These are phyloP conservation scores for Candida labiduridarum DNA, from an alignment of 1,139 yeast species.

Conservation along the genomic window DNA sequence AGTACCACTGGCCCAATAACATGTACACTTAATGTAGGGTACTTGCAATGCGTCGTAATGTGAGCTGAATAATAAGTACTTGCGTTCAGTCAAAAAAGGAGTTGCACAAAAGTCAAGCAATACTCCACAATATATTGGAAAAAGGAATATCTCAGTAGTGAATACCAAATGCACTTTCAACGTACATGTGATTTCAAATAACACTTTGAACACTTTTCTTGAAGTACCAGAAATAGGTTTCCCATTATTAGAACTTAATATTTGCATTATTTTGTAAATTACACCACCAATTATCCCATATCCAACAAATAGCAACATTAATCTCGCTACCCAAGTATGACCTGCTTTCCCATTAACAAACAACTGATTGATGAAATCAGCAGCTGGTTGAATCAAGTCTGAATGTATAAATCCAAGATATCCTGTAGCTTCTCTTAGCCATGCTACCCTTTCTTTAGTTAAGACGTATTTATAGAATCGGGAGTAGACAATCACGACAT, in stretches of 20 bases:
- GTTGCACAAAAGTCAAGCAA: constrained; percentile 71
- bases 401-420: background rate
- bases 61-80: constrained; percentile 29
- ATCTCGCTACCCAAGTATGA: constrained; percentile 37
- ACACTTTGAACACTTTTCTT: constrained; percentile 50
- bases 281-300: constrained; percentile 34
- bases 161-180: constrained; percentile 76
- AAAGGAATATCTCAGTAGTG: constrained; percentile 75
- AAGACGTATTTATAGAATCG: background rate
- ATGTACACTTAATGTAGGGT: constrained; percentile 23
- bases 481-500: background rate
- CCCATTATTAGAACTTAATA: constrained; percentile 27
- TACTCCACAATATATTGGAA: constrained; percentile 87
- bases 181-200: constrained; percentile 58
- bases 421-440: background rate
- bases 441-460: background rate
- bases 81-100: constrained; percentile 32
- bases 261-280: constrained; percentile 38
- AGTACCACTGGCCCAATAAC: constrained; percentile 81
- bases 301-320: constrained; percentile 35
- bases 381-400: constrained; percentile 21
- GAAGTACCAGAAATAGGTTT: constrained; percentile 52
- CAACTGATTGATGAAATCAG: constrained; percentile 21
- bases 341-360: constrained; percentile 18
- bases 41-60: constrained; percentile 23